Percentiles rank a stretch among this genome's conserved stretches.
phyloP scores from a whole-genome alignment of 2,329 filamentous ascomycete genomes.

The Aspergillus sp. region DNA sequence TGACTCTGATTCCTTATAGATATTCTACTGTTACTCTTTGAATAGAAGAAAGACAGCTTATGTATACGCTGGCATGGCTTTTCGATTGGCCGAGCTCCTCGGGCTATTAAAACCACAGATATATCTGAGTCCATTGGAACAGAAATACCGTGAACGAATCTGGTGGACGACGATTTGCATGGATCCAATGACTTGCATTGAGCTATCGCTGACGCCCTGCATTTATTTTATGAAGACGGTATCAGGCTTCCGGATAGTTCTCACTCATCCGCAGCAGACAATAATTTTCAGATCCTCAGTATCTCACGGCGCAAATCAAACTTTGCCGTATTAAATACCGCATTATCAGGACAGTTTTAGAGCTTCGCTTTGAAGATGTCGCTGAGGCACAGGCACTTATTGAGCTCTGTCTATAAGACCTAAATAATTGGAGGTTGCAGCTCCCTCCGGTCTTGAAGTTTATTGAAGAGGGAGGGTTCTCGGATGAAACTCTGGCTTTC shows the following conservation, averaged over 20 bases:
- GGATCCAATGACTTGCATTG: constrained; percentile 14
- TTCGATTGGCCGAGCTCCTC: constrained; percentile 13
- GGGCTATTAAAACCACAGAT: constrained; percentile 7
- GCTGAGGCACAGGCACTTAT: too few relatives aligned
- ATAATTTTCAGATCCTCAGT: too few relatives aligned
- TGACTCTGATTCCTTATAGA: constrained; percentile 1
- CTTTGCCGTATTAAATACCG: too few relatives aligned
- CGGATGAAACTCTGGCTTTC: background rate
- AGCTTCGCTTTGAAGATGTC: too few relatives aligned
- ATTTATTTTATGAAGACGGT: too few relatives aligned
- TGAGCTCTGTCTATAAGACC: too few relatives aligned
- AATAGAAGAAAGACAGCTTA: constrained; percentile 22
- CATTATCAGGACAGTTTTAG: too few relatives aligned
- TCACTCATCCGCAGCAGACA: background rate
- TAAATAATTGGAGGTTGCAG: too few relatives aligned
- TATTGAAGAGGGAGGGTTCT: background rate
- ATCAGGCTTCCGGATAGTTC: background rate
- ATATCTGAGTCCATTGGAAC: constrained; percentile 1
- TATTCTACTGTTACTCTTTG: constrained; percentile 21
- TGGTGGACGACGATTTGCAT: constrained; percentile 22
- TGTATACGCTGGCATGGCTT: constrained; percentile 16
- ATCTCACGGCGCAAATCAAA: too few relatives aligned
- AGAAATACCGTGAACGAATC: constrained; percentile 19
- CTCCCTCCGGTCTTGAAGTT: too few relatives aligned
- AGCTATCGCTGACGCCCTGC: constrained; percentile 8